These are phyloP conservation scores for Lactarius vividus DNA, from an alignment of 768 basidiomycete species.

Conservation along the genomic window DNA sequence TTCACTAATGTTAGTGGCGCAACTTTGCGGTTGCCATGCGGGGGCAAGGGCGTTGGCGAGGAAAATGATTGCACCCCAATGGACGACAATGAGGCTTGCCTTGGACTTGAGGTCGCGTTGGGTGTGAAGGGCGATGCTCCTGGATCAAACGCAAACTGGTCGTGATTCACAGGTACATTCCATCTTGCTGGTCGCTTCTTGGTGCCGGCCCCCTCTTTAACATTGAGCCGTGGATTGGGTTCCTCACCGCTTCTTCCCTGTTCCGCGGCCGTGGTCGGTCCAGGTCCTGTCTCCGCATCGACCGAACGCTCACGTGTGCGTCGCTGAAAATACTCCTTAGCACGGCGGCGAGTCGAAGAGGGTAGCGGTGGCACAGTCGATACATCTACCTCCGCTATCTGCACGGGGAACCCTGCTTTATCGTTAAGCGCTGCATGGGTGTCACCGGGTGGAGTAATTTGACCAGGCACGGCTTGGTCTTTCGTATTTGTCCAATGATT, in stretches of 20 bases:
- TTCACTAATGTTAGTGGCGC: constrained; percentile 6
- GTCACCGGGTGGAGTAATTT: neutral
- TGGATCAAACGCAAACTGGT: constrained; percentile 23
- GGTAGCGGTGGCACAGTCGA: constrained; percentile 18
- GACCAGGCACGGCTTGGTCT: neutral
- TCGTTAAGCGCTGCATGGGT: neutral
- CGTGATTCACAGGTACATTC: neutral
- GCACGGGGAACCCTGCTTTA: neutral
- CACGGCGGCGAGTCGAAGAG: constrained; percentile 20
- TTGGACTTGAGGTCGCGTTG: constrained; percentile 26
- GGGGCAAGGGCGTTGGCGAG: constrained; percentile 19
- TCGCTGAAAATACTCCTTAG: constrained; percentile 27
- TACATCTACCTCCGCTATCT: neutral
- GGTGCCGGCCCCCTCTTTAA: neutral
- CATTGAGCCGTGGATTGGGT: neutral
- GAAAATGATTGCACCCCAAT: constrained; percentile 15
- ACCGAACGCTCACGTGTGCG: constrained; percentile 26
- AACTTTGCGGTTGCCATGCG: constrained; percentile 19
- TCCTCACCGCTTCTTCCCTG: neutral
- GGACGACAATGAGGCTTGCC: constrained; percentile 12
- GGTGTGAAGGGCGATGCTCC: constrained; percentile 25
- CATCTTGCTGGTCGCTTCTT: neutral
- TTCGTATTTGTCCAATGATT: neutral
- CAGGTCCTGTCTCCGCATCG: constrained; percentile 2
- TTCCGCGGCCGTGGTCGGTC: neutral